Evolutionary conservation across 1,284 basidiomycete genomes (phyloP).

Genomic region (Sphagnurus paluster): DNA sequence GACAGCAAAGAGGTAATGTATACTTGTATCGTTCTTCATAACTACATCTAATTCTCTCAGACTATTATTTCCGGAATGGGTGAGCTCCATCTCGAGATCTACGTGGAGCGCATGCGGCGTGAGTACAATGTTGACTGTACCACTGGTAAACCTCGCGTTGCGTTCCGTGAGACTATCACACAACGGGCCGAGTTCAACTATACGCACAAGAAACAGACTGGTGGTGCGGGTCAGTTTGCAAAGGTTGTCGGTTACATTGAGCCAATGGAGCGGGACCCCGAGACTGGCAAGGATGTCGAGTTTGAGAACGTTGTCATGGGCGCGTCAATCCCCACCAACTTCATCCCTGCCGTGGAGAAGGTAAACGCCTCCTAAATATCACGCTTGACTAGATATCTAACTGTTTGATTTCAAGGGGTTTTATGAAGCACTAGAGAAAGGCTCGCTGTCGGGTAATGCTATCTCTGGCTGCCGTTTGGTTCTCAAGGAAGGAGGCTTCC

Average conservation of each 20-base stretch:
- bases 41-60: slow-evolving; percentile 35
- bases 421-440: slow-evolving; percentile 92
- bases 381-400: not conserved
- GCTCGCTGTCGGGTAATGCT: slow-evolving; percentile 85
- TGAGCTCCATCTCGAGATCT: slow-evolving; percentile 98
- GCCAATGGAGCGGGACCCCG: slow-evolving; percentile 76
- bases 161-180: slow-evolving; percentile 95
- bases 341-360: slow-evolving; percentile 95
- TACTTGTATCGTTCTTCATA: not conserved
- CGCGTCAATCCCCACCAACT: slow-evolving; percentile 89
- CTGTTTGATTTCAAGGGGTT: slow-evolving; percentile 67
- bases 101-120: slow-evolving; percentile 98
- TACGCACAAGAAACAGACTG: slow-evolving; percentile 98
- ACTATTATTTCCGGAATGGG: slow-evolving; percentile 99
- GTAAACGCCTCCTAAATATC: slow-evolving; percentile 35
- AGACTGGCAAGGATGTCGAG: slow-evolving; percentile 83
- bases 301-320: slow-evolving; percentile 93
- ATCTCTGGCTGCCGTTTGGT: slow-evolving; percentile 89
- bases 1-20: slow-evolving; percentile 88
- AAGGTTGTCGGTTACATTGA: slow-evolving; percentile 92
- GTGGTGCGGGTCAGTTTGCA: slow-evolving; percentile 96
- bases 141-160: slow-evolving; percentile 96
- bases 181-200: slow-evolving; percentile 84
- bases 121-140: slow-evolving; percentile 96
- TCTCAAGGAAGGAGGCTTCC: slow-evolving; percentile 89